These are phyloP conservation scores for Melastoma malabathricum DNA, from an alignment of 345 rosid species.

Conservation along the genomic window DNA sequence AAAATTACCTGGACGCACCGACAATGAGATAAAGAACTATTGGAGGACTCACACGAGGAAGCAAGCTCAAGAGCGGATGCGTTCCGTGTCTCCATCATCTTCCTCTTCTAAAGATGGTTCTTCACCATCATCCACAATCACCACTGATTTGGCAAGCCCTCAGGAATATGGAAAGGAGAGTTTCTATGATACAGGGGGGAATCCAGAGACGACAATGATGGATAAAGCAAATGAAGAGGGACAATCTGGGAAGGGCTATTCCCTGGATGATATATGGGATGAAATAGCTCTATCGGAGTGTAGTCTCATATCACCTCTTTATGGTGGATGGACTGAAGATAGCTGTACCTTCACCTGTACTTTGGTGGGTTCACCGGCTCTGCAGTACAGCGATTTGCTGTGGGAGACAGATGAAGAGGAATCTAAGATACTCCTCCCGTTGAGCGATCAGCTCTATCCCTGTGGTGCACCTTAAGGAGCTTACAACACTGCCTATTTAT, in stretches of 20 bases:
- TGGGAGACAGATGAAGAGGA: slow-evolving; percentile 64
- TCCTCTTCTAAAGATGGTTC: slow-evolving; percentile 33
- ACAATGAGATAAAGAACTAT: slow-evolving; percentile 91
- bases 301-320: slow-evolving; percentile 31
- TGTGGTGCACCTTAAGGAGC: slow-evolving; percentile 23
- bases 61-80: slow-evolving; percentile 69
- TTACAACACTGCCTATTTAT: slow-evolving; percentile 31
- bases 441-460: slow-evolving; percentile 19
- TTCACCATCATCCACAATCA: slow-evolving; percentile 42
- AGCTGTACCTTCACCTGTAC: slow-evolving; percentile 35
- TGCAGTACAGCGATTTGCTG: slow-evolving; percentile 48
- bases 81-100: slow-evolving; percentile 24
- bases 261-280: slow-evolving; percentile 91
- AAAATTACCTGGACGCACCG: slow-evolving; percentile 87
- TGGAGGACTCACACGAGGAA: slow-evolving; percentile 92
- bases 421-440: slow-evolving; percentile 35
- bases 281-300: slow-evolving; percentile 56
- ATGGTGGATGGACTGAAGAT: slow-evolving; percentile 34
- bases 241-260: slow-evolving; percentile 28
- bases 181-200: slow-evolving; percentile 67
- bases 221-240: slow-evolving; percentile 17
- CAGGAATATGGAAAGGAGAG: slow-evolving; percentile 41
- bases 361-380: slow-evolving; percentile 36
- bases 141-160: slow-evolving; percentile 30
- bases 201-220: slow-evolving; percentile 3